A percentile compares a stretch with the other conserved stretches of the same genome.
Conservation (phyloP, 148 eudicot species). For the Talinum fruticosum region DNA sequence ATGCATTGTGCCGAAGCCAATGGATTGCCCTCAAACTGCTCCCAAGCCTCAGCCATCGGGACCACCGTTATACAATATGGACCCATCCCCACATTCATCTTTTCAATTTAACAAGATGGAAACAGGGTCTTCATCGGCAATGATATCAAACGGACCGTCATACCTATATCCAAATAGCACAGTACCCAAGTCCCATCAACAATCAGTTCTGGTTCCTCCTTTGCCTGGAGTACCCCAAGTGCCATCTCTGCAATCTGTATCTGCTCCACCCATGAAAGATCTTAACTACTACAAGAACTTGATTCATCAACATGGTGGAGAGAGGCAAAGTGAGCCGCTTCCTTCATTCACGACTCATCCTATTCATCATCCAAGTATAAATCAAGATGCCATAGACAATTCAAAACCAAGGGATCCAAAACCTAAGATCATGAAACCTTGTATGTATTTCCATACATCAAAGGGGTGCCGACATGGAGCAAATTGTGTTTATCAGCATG, state of each 20-base stretch:
- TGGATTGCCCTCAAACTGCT: constrained; percentile 21
- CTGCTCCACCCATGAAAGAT: constrained; percentile 36
- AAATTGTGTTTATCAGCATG: constrained; percentile 64
- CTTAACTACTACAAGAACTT: constrained; percentile 62
- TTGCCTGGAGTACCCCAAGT: constrained; percentile 21
- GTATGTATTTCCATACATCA: constrained; percentile 57
- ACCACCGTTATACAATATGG: constrained; percentile 19
- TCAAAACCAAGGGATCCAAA: constrained; percentile 42
- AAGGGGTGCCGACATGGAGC: constrained; percentile 73
- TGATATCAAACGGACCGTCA: constrained; percentile 32
- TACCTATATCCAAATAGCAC: constrained; percentile 36
- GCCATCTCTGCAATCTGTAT: constrained; percentile 15
- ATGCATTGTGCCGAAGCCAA: background rate
- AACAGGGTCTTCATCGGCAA: constrained; percentile 20
- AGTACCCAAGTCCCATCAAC: constrained; percentile 24
- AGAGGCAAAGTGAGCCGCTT: constrained; percentile 34
- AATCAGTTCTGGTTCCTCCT: constrained; percentile 19
- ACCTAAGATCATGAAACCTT: constrained; percentile 58
- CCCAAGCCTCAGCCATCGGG: constrained; percentile 23
- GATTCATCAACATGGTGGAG: constrained; percentile 78
- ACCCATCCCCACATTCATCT: constrained; percentile 21
- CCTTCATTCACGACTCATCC: constrained; percentile 29
- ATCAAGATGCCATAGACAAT: constrained; percentile 28
- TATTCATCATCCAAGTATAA: constrained; percentile 32
- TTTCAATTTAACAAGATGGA: constrained; percentile 27